Conservation (phyloP, 1,284 basidiomycete species). For the Naganishia liquefaciens region DNA sequence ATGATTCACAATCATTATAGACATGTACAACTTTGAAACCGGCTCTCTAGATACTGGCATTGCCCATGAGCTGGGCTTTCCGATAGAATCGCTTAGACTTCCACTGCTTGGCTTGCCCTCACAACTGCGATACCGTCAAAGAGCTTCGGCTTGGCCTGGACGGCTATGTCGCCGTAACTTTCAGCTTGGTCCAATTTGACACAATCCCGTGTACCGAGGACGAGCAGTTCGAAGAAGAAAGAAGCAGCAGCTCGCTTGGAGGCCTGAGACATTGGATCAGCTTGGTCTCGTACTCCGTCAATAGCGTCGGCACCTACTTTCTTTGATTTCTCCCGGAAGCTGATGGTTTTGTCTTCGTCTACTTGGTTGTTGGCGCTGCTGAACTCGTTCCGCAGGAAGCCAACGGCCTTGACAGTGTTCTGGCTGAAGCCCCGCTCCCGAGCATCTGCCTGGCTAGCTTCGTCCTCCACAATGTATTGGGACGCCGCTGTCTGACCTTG, state of each 20-base stretch:
- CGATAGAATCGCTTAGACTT: conserved; percentile 27
- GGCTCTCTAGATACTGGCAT: background rate
- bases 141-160: conserved; percentile 77
- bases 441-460: conserved; percentile 57
- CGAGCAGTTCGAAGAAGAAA: conserved; percentile 97
- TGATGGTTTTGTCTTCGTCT: conserved; percentile 63
- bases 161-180: conserved; percentile 82
- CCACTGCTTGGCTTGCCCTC: conserved; percentile 9
- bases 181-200: conserved; percentile 72
- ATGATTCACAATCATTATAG: background rate
- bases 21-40: conserved; percentile 1
- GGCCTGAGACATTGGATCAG: conserved; percentile 58
- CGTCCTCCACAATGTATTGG: conserved; percentile 34
- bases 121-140: conserved; percentile 43
- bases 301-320: conserved; percentile 60
- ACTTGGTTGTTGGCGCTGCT: conserved; percentile 40
- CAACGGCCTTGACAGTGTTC: conserved; percentile 86
- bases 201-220: conserved; percentile 88
- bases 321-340: conserved; percentile 71
- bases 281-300: background rate
- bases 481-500: conserved; percentile 32
- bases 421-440: conserved; percentile 69
- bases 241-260: conserved; percentile 86
- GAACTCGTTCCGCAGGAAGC: conserved; percentile 76
- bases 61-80: too few species aligned